Evolutionary conservation across 169 alveolate species (phyloP), one percentile per base, ranked within the genome.

Genomic region (Toxoplasma gondii): DNA sequence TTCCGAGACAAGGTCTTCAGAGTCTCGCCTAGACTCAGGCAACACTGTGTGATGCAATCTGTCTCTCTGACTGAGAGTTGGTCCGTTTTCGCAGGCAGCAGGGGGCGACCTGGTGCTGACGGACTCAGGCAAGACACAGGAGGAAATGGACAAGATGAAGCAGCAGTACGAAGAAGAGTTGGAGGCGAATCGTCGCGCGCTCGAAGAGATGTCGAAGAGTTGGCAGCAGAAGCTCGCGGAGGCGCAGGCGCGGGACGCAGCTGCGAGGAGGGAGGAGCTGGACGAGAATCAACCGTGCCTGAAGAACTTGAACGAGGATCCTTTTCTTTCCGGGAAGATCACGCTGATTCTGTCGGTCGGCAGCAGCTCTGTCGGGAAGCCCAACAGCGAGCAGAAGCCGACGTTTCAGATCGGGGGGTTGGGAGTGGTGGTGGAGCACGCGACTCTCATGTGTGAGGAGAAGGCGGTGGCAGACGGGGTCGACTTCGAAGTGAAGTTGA

Each of bases 221-320:
- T 96, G 91, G 97, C 88, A 93, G 90, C 94, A 94, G 44, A 95
- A 88, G 74, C 92, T 91, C 41, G 91, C 96, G 70, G 97, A 97
- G 84, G 93, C 91, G 38, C 97, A 95, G 80, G 96, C 93, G 91
- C 74, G 81, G 49, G 97, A 96, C 44, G 95, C 91, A 41, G 93
- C 58, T 0, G 39, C 88, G 69, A 92, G 91, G 34, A 95, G 94
- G 54, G 93, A 93, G 92, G 93, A 95, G 80, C 94, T 95, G 45
- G 97, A 94, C 88, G 92, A 87, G 83, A 88, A 93, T 27, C 88
- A 94, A 81, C 98, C 98, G 4, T 90, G 96, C 92, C 94, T 98
- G 67, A 96, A 95, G 53, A 97, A 96, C 39, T 92, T 98, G 80
- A 97, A 98, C 95, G 99, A 98, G 95, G 99, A 98, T 96, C 98